A percentile compares a stretch with the other conserved stretches of the same genome.
Conservation (phyloP, 2,329 filamentous ascomycete species). For the Colletotrichum tropicicola region DNA sequence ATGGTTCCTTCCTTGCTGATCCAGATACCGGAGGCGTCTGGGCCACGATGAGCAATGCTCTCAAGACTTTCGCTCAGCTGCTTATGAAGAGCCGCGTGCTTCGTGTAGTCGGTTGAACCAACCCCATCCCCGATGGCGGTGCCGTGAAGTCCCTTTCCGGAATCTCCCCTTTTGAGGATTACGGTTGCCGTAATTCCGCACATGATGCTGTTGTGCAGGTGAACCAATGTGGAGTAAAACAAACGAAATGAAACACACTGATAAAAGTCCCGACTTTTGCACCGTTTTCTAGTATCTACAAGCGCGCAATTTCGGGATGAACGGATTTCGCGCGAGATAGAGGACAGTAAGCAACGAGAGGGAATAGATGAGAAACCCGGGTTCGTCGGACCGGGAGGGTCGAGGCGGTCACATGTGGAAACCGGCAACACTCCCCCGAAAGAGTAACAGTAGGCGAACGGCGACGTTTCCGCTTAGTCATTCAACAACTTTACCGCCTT, state of each 20-base stretch:
- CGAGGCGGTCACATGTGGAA: not conserved
- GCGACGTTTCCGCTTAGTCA: not conserved
- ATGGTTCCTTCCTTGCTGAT: constrained; percentile 25
- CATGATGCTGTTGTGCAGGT: not conserved
- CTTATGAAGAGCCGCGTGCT: not conserved
- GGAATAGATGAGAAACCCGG: no score
- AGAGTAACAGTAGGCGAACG: not conserved
- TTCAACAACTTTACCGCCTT: not conserved
- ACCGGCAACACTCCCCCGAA: not conserved
- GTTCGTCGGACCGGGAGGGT: not conserved
- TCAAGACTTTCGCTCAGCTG: constrained; percentile 12
- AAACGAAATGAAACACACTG: no score
- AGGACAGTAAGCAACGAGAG: no score
- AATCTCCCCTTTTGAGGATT: not conserved
- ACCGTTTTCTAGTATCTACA: not conserved
- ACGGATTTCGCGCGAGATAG: no score
- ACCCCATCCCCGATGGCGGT: not conserved
- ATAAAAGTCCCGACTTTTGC: not conserved
- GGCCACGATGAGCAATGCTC: constrained; percentile 40
- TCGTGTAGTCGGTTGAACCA: no score
- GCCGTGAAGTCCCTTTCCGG: not conserved
- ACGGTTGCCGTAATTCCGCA: constrained; percentile 25
- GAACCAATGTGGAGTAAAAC: not conserved
- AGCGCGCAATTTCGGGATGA: no score
- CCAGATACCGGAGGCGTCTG: constrained; percentile 41